Evolutionary conservation across 2,329 filamentous ascomycete genomes (phyloP), one percentile per base, ranked within the genome.

Genomic region (Pseudogymnoascus sp.): DNA sequence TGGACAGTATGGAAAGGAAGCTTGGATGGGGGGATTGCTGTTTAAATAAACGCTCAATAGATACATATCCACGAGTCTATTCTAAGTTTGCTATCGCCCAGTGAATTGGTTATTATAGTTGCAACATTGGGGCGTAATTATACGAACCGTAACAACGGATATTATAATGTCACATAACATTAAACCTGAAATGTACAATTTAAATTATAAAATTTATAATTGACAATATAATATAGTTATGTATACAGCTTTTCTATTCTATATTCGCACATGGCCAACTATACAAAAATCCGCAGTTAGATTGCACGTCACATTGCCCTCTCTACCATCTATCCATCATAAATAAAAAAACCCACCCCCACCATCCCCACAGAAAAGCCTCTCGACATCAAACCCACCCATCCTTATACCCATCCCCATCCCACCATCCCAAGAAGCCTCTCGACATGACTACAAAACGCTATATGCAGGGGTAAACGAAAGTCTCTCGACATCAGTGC

Each of bases 401-500:
- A n/a, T n/a, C n/a, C n/a, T n/a, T n/a, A n/a, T n/a, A n/a, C n/a
- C n/a, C n/a, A n/a, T n/a, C n/a, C n/a, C n/a, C n/a, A n/a, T n/a
- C n/a, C n/a, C n/a, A n/a, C 41, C 8, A 48, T 48, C 41, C 41
- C 23, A 48, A 28, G 41, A 48, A 48, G 41, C 41, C 41, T 30
- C 41, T 48, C 41, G 23, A 48, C 41, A 48, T 48, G 41, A 48
- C 41, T 48, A 48, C 41, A 48, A 48, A 48, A 48, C 41, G 41
- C 41, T 48, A 28, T 48, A 48, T 48, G 41, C 41, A 48, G 23
- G 41, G 41, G 23, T 18, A 48, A 48, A 48, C 23, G n/a, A 48
- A 48, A 48, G 41, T 48, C 41, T 48, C 41, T 48, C 41, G 41
- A 48, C 41, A 48, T 48, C 41, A 48, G 41, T 48, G 41, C 41